Percentiles rank a stretch among this genome's conserved stretches.
Evolutionary conservation across 371 early-diverging fungal genomes (phyloP).

Genomic region (Circinella minor): DNA sequence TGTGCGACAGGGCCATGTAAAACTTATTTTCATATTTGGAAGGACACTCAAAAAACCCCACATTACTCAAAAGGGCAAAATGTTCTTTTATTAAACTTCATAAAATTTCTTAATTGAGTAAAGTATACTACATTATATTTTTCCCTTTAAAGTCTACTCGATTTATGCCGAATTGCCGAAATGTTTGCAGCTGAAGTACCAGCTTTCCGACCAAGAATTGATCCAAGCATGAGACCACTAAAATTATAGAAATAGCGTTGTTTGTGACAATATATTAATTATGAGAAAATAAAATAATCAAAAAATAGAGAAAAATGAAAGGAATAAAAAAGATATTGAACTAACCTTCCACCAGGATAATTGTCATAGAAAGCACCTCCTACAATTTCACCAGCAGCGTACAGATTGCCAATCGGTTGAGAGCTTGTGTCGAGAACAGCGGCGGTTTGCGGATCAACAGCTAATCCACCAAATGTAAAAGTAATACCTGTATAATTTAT

Average conservation of each 20-base stretch:
- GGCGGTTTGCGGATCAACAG: slow-evolving; percentile 19
- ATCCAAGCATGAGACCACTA: slow-evolving; percentile 14
- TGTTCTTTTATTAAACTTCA: no score
- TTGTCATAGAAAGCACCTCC: slow-evolving; percentile 23
- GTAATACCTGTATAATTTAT: slow-evolving; percentile 21
- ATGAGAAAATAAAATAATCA: no score
- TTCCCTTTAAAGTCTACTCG: no score
- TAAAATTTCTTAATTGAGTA: no score
- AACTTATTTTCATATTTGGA: no score
- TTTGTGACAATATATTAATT: no score
- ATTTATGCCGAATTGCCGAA: no score
- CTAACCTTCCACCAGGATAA: slow-evolving; percentile 30
- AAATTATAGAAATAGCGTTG: neutral
- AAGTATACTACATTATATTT: no score
- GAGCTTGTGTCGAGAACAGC: slow-evolving; percentile 14
- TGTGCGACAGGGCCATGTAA: no score
- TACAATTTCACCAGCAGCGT: slow-evolving; percentile 24
- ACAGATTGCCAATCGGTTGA: slow-evolving; percentile 16
- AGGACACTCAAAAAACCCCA: no score
- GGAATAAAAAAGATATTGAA: neutral
- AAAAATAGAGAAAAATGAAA: no score
- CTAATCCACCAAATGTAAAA: slow-evolving; percentile 26
- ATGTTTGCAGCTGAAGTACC: slow-evolving; percentile 13
- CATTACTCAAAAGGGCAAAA: no score
- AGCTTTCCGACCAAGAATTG: slow-evolving; percentile 17